A percentile compares a stretch with the other conserved stretches of the same genome.
Conservation (phyloP, 2,329 filamentous ascomycete species). For the Nigrospora osmanthi region DNA sequence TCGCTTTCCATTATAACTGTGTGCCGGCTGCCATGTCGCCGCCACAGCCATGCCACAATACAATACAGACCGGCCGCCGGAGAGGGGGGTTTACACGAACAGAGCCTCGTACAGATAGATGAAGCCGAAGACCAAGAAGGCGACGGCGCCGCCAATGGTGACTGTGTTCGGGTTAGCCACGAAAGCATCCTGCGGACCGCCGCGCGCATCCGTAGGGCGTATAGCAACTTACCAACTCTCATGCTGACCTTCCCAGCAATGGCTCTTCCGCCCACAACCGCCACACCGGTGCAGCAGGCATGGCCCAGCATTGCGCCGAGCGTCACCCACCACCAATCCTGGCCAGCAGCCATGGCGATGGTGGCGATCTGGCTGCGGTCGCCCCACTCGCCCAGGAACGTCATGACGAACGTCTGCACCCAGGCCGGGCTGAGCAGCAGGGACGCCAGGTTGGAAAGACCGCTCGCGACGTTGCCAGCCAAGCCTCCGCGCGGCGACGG, state of each 20-base stretch:
- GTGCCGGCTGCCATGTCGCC: no score
- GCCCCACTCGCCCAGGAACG: constrained; percentile 96
- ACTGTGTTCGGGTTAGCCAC: constrained; percentile 42
- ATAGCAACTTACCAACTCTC: constrained; percentile 71
- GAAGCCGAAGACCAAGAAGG: constrained; percentile 84
- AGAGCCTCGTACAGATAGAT: constrained; percentile 85
- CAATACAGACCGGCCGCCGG: no score
- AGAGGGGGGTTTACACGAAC: constrained; percentile 31
- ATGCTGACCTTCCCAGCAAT: constrained; percentile 92
- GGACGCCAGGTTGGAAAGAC: constrained; percentile 78
- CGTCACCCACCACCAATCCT: constrained; percentile 99
- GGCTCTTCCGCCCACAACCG: constrained; percentile 85
- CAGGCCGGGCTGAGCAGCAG: constrained; percentile 89
- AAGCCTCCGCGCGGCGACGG: constrained; percentile 36
- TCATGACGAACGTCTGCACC: constrained; percentile 99
- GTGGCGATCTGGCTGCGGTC: constrained; percentile 97
- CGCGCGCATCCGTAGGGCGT: not conserved
- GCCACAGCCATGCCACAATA: no score
- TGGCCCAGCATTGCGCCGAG: constrained; percentile 82
- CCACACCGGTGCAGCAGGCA: constrained; percentile 80
- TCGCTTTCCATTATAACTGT: no score
- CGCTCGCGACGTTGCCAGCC: constrained; percentile 24
- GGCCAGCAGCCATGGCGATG: constrained; percentile 95
- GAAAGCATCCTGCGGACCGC: no score
- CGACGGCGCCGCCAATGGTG: constrained; percentile 81